Evolutionary conservation across 208 protist species (phyloP).

Genomic region (Entamoeba dispar): DNA sequence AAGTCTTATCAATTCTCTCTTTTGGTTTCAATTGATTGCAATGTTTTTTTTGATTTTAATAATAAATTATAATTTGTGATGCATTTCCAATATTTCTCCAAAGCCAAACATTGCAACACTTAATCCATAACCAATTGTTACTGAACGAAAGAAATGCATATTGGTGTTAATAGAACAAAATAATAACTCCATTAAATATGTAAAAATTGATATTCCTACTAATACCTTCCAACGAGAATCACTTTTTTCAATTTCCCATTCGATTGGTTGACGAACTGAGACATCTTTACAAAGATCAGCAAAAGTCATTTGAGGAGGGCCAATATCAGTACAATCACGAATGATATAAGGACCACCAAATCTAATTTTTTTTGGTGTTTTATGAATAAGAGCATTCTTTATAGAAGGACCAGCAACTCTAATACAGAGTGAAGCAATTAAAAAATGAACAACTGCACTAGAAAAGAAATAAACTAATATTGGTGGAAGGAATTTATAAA

Average conservation of each 20-base stretch:
- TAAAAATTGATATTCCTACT: background rate
- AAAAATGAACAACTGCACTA: background rate
- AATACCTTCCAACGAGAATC: background rate
- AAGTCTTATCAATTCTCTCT: background rate
- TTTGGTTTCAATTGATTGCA: no score
- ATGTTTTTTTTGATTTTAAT: no score
- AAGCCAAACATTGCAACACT: background rate
- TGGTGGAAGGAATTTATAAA: background rate
- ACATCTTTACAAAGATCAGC: background rate
- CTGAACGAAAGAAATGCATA: background rate
- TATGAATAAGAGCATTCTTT: background rate
- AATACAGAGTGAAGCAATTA: background rate
- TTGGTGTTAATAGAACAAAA: background rate
- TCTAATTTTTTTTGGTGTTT: background rate
- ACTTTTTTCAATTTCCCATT: background rate
- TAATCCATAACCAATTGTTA: background rate
- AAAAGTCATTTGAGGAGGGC: background rate
- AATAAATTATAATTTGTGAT: background rate
- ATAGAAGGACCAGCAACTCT: background rate
- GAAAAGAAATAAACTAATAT: background rate
- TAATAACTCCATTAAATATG: background rate
- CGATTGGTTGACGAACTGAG: background rate
- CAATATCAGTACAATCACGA: background rate
- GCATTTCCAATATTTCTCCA: background rate
- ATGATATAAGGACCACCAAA: background rate